Evolutionary conservation across 2,329 filamentous ascomycete species (phyloP).

Genomic region (Kalmusia sp.): DNA sequence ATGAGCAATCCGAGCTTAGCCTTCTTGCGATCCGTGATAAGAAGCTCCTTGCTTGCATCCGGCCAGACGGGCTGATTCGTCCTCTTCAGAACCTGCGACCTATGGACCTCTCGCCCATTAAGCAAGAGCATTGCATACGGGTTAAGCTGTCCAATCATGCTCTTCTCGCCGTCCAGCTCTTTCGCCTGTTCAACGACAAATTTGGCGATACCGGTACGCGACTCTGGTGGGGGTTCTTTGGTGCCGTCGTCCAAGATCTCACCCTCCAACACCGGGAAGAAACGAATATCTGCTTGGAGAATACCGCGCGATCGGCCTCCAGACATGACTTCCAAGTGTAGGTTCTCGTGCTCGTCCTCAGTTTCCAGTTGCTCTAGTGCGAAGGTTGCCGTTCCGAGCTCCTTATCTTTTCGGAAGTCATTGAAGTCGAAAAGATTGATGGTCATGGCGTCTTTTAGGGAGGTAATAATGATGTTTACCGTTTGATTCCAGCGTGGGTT

Average conservation of each 20-base stretch:
- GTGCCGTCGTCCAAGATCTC: constrained; percentile 77
- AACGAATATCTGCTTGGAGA: constrained; percentile 82
- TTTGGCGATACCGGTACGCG: constrained; percentile 90
- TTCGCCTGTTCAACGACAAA: constrained; percentile 97
- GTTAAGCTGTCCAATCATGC: constrained; percentile 86
- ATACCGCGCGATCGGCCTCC: constrained; percentile 85
- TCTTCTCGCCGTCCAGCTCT: constrained; percentile 91
- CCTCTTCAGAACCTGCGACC: constrained; percentile 90
- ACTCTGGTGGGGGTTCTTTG: constrained; percentile 80
- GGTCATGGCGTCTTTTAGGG: constrained; percentile 85
- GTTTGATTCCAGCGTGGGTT: constrained; percentile 97
- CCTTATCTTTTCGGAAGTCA: constrained; percentile 94
- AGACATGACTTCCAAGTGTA: constrained; percentile 81
- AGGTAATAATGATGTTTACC: constrained; percentile 92
- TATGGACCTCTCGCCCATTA: constrained; percentile 89
- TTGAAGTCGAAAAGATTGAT: constrained; percentile 92
- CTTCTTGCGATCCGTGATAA: constrained; percentile 91
- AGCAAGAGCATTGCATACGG: constrained; percentile 88
- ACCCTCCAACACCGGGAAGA: constrained; percentile 89
- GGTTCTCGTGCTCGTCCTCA: constrained; percentile 79
- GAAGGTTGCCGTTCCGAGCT: constrained; percentile 87
- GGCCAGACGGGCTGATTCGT: constrained; percentile 98
- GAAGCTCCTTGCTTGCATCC: constrained; percentile 88
- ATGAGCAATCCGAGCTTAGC: constrained; percentile 90
- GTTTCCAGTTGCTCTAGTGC: constrained; percentile 82